A percentile compares a stretch with the other conserved stretches of the same genome.
Evolutionary conservation across 2,329 filamentous ascomycete genomes (phyloP).

Genomic region (Endothia cerciana): DNA sequence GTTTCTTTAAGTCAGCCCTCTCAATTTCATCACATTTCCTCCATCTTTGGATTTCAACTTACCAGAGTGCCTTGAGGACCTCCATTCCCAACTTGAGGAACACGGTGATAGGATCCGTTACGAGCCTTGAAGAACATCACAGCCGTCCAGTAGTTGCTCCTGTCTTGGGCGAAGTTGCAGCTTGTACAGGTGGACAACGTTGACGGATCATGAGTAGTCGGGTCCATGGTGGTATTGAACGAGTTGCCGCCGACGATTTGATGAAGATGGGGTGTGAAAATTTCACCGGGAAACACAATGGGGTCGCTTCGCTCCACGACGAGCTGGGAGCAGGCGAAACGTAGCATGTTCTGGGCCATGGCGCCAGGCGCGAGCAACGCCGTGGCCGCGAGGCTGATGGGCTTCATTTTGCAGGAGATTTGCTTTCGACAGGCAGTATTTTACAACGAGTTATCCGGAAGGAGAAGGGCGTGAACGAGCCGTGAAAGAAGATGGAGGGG

Average conservation of each 20-base stretch:
- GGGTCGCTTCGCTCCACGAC: constrained; percentile 52
- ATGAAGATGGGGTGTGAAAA: constrained; percentile 51
- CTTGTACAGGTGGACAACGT: constrained; percentile 46
- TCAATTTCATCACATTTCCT: background rate
- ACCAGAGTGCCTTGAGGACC: constrained; percentile 47
- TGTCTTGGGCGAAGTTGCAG: constrained; percentile 48
- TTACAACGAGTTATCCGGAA: background rate
- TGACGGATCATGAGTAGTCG: constrained; percentile 40
- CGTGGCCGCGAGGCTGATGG: constrained; percentile 34
- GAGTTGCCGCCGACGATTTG: constrained; percentile 52
- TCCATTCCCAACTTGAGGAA: constrained; percentile 49
- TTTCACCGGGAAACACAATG: constrained; percentile 49
- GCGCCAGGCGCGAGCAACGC: constrained; percentile 37
- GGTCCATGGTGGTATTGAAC: constrained; percentile 50
- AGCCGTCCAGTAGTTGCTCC: constrained; percentile 53
- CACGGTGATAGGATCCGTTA: constrained; percentile 49
- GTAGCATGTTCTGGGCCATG: constrained; percentile 46
- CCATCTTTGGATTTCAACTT: constrained; percentile 27
- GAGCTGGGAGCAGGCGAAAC: constrained; percentile 52
- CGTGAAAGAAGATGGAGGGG: background rate
- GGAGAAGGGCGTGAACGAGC: background rate
- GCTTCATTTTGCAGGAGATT: constrained; percentile 33
- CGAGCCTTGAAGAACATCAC: constrained; percentile 50
- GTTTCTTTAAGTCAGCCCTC: background rate
- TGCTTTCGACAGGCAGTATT: background rate